phyloP scores from a whole-genome alignment of 352 stramenopile species.

The Phytophthora boehmeriae region DNA sequence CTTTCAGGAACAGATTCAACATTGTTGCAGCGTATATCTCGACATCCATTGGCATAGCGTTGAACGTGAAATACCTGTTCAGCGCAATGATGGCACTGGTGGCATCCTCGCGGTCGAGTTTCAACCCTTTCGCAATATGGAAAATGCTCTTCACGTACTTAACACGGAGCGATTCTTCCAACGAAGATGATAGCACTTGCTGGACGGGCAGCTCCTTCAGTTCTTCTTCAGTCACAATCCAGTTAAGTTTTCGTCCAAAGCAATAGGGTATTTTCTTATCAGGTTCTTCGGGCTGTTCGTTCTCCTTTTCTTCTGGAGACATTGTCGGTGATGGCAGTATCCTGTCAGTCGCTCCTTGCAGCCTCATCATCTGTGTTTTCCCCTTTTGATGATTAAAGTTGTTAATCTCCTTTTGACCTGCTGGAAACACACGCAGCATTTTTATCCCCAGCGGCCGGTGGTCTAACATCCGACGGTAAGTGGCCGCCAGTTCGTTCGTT shows the following conservation, averaged over 20 bases:
- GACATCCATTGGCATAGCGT: conserved; percentile 71
- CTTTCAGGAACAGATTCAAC: conserved; percentile 81
- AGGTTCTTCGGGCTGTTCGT: conserved; percentile 6
- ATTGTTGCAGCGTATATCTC: conserved; percentile 73
- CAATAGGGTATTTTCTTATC: conserved; percentile 45
- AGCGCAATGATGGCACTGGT: conserved; percentile 80
- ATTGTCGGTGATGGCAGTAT: conserved; percentile 12
- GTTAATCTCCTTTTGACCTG: conserved; percentile 62
- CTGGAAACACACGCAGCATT: conserved; percentile 61
- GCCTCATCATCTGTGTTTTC: conserved; percentile 52
- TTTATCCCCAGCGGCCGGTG: conserved; percentile 54
- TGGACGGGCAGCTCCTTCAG: conserved; percentile 62
- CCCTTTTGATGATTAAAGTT: conserved; percentile 54
- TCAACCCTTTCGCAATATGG: conserved; percentile 63
- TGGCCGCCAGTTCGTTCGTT: conserved; percentile 45
- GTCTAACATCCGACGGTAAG: conserved; percentile 66
- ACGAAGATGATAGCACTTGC: conserved; percentile 61
- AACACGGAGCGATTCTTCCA: conserved; percentile 69
- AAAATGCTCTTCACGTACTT: conserved; percentile 74
- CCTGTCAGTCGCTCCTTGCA: conserved; percentile 26
- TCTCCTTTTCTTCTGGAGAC: conserved; percentile 24
- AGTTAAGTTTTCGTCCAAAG: conserved; percentile 79
- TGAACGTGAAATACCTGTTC: conserved; percentile 80
- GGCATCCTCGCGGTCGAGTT: conserved; percentile 70
- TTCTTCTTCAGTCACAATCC: conserved; percentile 66